These are phyloP conservation scores for Chrysoporthe deuterocubensis DNA, from an alignment of 2,329 filamentous ascomycete genomes.

Conservation along the genomic window DNA sequence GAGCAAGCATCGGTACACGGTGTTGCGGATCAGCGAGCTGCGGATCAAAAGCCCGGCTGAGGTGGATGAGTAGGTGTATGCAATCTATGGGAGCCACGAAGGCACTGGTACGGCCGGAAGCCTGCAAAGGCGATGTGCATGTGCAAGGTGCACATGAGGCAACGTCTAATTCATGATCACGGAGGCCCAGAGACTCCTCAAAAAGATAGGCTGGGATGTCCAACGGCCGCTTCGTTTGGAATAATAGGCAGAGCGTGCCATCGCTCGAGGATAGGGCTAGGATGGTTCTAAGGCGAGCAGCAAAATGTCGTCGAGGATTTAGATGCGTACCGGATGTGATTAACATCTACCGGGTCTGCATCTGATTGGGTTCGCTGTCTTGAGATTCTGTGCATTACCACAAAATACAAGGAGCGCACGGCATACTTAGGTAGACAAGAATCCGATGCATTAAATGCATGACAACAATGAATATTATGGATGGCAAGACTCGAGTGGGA, in stretches of 20 bases:
- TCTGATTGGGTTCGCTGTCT: background rate
- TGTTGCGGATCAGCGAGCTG: slow-evolving; percentile 82
- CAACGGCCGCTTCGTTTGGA: no score
- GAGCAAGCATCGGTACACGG: slow-evolving; percentile 91
- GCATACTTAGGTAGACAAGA: background rate
- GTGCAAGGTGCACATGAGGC: background rate
- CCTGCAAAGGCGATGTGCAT: background rate
- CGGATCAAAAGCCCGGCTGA: slow-evolving; percentile 59
- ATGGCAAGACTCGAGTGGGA: background rate
- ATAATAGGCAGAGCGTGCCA: background rate
- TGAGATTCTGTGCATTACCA: background rate
- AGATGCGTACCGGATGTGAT: background rate
- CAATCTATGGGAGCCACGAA: background rate
- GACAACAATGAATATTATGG: background rate
- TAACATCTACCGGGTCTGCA: background rate
- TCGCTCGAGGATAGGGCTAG: background rate
- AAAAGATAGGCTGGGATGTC: no score
- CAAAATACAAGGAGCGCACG: background rate
- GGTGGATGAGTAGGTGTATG: slow-evolving; percentile 35
- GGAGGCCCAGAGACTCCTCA: no score
- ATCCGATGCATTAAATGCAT: background rate
- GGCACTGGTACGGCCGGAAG: background rate
- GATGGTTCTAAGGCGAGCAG: background rate
- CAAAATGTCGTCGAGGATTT: background rate
- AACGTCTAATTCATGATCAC: no score